Evolutionary conservation across 176 grass and related monocot species (phyloP).

Genomic region (Triticum urartu): DNA sequence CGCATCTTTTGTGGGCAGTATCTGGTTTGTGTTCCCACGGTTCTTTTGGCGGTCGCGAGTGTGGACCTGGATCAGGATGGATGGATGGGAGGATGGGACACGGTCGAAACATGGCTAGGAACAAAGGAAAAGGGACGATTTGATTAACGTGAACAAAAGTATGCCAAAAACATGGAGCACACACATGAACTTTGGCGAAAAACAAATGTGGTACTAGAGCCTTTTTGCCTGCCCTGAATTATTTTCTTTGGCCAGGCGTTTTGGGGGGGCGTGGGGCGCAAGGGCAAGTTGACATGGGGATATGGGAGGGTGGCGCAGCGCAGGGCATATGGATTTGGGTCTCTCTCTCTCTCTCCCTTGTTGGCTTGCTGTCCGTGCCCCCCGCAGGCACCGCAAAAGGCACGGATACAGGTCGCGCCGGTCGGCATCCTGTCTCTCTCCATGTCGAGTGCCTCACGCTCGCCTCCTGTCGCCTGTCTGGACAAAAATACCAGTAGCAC

Average conservation of each 20-base stretch:
- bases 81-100: not conserved
- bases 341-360: not conserved
- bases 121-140: not conserved
- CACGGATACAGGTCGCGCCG: not conserved
- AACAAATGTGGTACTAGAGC: no score
- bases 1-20: not conserved
- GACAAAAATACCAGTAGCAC: not conserved
- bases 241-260: no score
- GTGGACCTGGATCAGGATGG: no score
- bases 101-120: not conserved
- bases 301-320: not conserved
- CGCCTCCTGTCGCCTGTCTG: not conserved
- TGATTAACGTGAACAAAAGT: no score
- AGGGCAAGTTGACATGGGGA: not conserved
- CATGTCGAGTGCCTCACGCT: not conserved
- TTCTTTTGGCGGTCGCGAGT: not conserved
- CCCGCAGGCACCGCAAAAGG: not conserved
- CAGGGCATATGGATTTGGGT: not conserved
- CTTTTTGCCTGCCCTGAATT: no score
- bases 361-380: slow-evolving; percentile 10
- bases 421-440: not conserved
- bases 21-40: not conserved
- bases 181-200: not conserved
- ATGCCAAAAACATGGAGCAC: not conserved
- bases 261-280: not conserved